Conservation (phyloP, 306 rosid genomes). For the Comarum palustre region DNA sequence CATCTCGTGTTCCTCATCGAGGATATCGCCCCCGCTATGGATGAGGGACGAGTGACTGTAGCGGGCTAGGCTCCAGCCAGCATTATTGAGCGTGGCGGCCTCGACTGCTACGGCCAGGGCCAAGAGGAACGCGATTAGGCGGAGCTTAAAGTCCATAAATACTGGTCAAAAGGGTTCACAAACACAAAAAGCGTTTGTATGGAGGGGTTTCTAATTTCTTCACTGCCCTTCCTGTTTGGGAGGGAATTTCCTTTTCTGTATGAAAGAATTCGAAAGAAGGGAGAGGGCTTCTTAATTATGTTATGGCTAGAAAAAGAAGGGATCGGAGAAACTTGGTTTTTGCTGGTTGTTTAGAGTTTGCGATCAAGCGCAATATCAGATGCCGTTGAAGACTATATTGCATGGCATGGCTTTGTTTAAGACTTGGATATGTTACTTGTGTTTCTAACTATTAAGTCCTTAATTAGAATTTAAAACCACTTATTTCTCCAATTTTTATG, state of each 20-base stretch:
- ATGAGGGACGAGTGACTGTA: not conserved
- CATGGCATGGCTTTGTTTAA: not conserved
- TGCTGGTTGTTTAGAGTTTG: not conserved
- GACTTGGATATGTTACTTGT: not conserved
- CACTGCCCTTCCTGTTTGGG: conserved; percentile 6
- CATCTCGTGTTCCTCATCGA: conserved; percentile 43
- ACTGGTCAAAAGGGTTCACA: conserved; percentile 6
- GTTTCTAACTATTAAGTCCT: not conserved
- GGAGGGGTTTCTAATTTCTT: not conserved
- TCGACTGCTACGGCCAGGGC: conserved; percentile 31
- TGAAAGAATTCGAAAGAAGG: not conserved
- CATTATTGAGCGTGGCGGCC: conserved; percentile 24
- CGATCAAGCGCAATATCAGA: conserved; percentile 9
- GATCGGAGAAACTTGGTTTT: not conserved
- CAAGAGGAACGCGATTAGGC: conserved; percentile 29
- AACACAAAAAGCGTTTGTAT: not conserved
- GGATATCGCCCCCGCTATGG: conserved; percentile 5
- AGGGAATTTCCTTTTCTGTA: not conserved
- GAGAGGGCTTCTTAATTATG: not conserved
- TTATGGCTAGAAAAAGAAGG: not conserved
- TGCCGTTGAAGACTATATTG: not conserved
- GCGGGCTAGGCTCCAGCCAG: conserved; percentile 15
- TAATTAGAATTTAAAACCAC: not conserved
- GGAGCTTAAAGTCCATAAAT: conserved; percentile 36
- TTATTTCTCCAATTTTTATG: not conserved